These are phyloP conservation scores for Lycium barbarum DNA, from an alignment of 257 asterid genomes.

Conservation along the genomic window DNA sequence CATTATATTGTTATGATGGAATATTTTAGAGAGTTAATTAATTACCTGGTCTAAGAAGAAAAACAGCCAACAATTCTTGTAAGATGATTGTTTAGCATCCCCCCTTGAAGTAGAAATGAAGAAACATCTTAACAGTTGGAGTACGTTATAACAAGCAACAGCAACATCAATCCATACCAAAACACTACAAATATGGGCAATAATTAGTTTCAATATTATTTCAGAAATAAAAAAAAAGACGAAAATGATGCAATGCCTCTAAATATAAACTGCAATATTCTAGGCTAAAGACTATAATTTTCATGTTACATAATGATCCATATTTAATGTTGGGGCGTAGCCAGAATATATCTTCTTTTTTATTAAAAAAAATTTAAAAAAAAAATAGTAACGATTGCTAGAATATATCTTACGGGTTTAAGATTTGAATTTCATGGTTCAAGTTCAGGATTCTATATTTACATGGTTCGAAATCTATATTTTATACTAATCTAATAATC, in stretches of 20 bases:
- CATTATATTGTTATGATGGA: too few species aligned
- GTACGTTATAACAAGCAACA: conserved; percentile 63
- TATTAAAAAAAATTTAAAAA: too few species aligned
- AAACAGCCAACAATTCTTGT: conserved; percentile 53
- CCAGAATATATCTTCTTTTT: too few species aligned
- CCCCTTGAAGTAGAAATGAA: conserved; percentile 36
- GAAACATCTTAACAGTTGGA: conserved; percentile 53
- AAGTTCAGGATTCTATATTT: not conserved
- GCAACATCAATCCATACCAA: conserved; percentile 62
- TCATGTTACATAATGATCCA: not conserved
- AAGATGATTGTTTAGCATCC: conserved; percentile 34
- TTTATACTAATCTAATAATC: not conserved
- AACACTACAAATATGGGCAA: conserved; percentile 35
- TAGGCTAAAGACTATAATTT: not conserved
- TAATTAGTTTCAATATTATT: not conserved
- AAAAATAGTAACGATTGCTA: too few species aligned
- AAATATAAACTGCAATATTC: not conserved
- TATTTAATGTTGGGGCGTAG: not conserved
- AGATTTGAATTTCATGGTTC: not conserved
- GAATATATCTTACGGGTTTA: too few species aligned
- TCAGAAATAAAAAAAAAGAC: too few species aligned
- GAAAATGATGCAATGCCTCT: not conserved
- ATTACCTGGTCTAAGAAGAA: conserved; percentile 74
- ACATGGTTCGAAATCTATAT: not conserved
- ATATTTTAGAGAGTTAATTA: not conserved